Evolutionary conservation across 768 basidiomycete species (phyloP).

Genomic region (Pleurotus ostreatus): DNA sequence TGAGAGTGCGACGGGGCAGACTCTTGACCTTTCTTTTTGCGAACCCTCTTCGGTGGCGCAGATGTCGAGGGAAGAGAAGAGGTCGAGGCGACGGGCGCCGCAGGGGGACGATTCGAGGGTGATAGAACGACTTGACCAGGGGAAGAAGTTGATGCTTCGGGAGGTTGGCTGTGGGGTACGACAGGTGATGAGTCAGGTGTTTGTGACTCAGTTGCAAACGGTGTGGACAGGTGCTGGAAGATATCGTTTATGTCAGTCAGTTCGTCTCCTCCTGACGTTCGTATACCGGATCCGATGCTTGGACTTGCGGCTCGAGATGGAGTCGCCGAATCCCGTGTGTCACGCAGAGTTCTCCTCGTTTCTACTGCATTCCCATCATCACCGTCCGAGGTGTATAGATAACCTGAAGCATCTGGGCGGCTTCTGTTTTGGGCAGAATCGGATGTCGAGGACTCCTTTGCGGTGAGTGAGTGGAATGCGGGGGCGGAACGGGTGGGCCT

Average conservation of each 20-base stretch:
- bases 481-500: conserved; percentile 66
- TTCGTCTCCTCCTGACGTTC: conserved; percentile 50
- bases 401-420: conserved; percentile 48
- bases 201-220: conserved; percentile 57
- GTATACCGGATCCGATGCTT: conserved; percentile 33
- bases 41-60: conserved; percentile 26
- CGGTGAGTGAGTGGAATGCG: conserved; percentile 75
- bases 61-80: conserved; percentile 30
- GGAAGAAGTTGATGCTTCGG: conserved; percentile 19
- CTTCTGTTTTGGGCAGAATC: conserved; percentile 25
- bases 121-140: conserved; percentile 24
- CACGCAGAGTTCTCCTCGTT: background rate
- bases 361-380: conserved; percentile 28
- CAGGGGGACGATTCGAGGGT: conserved; percentile 30
- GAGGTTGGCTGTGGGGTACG: conserved; percentile 37
- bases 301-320: conserved; percentile 29
- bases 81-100: conserved; percentile 50
- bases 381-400: conserved; percentile 37
- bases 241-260: conserved; percentile 77
- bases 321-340: conserved; percentile 14
- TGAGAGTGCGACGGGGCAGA: conserved; percentile 36
- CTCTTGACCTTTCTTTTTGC: conserved; percentile 3
- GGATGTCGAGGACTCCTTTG: conserved; percentile 37
- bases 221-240: conserved; percentile 65
- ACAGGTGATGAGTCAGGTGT: conserved; percentile 46